phyloP scores from a whole-genome alignment of 2,329 filamentous ascomycete species.

The Xylariaceae sp. region DNA sequence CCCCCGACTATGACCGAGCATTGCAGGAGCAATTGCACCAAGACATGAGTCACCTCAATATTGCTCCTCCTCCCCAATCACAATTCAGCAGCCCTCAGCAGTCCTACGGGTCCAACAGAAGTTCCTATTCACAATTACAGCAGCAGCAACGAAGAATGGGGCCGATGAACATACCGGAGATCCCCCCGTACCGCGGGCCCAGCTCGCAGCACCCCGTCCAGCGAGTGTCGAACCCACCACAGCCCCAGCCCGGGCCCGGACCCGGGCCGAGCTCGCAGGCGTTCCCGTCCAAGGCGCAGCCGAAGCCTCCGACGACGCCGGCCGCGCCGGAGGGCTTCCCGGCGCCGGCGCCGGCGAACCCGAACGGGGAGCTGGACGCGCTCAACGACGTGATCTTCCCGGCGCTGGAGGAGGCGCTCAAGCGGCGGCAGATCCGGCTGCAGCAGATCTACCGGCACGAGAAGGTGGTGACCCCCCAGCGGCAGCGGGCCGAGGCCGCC shows the following conservation, averaged over 20 bases:
- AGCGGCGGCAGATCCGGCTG: constrained; percentile 70
- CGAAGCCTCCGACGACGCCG: constrained; percentile 40
- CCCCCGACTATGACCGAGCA: constrained; percentile 62
- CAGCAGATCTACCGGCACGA: constrained; percentile 53
- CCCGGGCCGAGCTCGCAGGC: constrained; percentile 44
- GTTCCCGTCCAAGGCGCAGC: constrained; percentile 60
- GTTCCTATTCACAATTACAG: constrained; percentile 41
- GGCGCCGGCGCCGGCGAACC: constrained; percentile 57
- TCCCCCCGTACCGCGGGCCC: constrained; percentile 55
- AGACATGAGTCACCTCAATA: constrained; percentile 61
- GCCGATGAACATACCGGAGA: constrained; percentile 54
- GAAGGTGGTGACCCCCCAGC: constrained; percentile 59
- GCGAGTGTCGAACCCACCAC: constrained; percentile 33
- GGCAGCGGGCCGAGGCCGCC: constrained; percentile 69
- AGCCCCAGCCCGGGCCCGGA: constrained; percentile 10
- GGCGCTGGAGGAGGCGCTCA: constrained; percentile 86
- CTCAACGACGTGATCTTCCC: constrained; percentile 91
- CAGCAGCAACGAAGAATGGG: constrained; percentile 42
- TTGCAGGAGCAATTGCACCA: constrained; percentile 65
- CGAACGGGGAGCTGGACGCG: constrained; percentile 76
- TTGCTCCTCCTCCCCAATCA: constrained; percentile 41
- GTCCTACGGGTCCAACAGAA: constrained; percentile 31
- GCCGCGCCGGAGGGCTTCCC: constrained; percentile 55
- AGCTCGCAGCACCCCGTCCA: constrained; percentile 33
- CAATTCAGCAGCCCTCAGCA: constrained; percentile 27